A percentile compares a stretch with the other conserved stretches of the same genome.
Conservation (phyloP, 129 eudicot species). For the Mikania micrantha region DNA sequence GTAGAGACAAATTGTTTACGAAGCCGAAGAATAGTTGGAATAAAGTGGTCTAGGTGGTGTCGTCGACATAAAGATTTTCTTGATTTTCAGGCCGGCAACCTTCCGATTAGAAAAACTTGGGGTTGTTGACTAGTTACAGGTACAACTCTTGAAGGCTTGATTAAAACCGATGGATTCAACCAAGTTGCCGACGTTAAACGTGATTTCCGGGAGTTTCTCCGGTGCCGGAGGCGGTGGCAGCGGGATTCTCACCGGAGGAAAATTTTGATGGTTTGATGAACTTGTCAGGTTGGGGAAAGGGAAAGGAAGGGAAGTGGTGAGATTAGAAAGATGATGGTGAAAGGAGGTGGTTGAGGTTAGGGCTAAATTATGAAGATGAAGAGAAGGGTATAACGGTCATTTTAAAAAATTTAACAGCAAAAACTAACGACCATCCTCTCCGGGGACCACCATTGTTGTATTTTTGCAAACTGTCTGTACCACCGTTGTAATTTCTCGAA, state of each 20-base stretch:
- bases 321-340: too few species aligned
- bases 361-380: too few species aligned
- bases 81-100: slow-evolving; percentile 34
- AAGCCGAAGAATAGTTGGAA: too few species aligned
- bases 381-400: too few species aligned
- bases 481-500: too few species aligned
- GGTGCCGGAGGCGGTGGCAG: slow-evolving; percentile 49
- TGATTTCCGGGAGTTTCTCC: slow-evolving; percentile 27
- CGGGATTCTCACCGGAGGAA: slow-evolving; percentile 25
- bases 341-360: too few species aligned
- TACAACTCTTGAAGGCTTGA: slow-evolving; percentile 39
- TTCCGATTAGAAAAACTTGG: slow-evolving; percentile 28
- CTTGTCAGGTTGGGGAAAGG: slow-evolving; percentile 44
- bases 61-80: slow-evolving; percentile 25
- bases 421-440: too few species aligned
- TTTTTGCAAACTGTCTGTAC: too few species aligned
- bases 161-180: slow-evolving; percentile 43
- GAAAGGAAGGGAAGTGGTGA: too few species aligned
- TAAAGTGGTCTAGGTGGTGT: slow-evolving; percentile 89
- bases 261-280: slow-evolving; percentile 27
- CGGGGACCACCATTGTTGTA: too few species aligned
- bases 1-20: too few species aligned
- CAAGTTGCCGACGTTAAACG: slow-evolving; percentile 24
- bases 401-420: too few species aligned
- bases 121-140: slow-evolving; percentile 15